Evolutionary conservation across 768 basidiomycete species (phyloP).

Genomic region (Amanita brunnescens): DNA sequence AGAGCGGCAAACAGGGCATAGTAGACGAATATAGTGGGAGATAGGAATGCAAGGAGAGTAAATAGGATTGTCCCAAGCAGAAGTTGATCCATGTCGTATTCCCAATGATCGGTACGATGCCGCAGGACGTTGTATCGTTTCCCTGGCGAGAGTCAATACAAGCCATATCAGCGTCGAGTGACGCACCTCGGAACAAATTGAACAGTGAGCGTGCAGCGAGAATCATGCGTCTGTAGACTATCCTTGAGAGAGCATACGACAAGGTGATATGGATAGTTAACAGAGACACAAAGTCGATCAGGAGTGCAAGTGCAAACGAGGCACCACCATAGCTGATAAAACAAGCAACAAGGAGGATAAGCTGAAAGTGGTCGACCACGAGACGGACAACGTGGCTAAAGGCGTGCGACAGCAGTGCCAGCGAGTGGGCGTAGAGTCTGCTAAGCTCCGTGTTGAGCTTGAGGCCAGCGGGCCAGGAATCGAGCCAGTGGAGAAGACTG

Average conservation of each 20-base stretch:
- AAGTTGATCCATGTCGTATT: conserved; percentile 89
- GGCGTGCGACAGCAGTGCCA: conserved; percentile 27
- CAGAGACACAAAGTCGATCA: conserved; percentile 57
- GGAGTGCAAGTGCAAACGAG: conserved; percentile 58
- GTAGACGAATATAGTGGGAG: conserved; percentile 83
- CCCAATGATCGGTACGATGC: conserved; percentile 81
- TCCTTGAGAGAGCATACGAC: conserved; percentile 55
- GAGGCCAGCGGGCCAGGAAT: conserved; percentile 92
- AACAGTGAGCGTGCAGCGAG: conserved; percentile 60
- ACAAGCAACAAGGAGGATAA: conserved; percentile 19
- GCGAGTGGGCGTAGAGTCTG: conserved; percentile 66
- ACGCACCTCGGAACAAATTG: conserved; percentile 71
- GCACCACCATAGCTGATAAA: conserved; percentile 39
- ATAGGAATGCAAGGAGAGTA: conserved; percentile 70
- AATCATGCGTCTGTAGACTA: conserved; percentile 54
- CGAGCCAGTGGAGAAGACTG: conserved; percentile 67
- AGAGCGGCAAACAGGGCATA: conserved; percentile 71
- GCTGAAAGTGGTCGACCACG: conserved; percentile 1
- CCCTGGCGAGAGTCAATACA: conserved; percentile 24
- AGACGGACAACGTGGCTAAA: conserved; percentile 3
- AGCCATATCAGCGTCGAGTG: not conserved
- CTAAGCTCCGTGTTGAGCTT: conserved; percentile 97
- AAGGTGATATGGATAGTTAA: conserved; percentile 66
- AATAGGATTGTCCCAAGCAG: conserved; percentile 91
- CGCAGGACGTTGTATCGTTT: conserved; percentile 85